Evolutionary conservation across 164 flowering plant species (phyloP).

Genomic region (Kingdonia uniflora): DNA sequence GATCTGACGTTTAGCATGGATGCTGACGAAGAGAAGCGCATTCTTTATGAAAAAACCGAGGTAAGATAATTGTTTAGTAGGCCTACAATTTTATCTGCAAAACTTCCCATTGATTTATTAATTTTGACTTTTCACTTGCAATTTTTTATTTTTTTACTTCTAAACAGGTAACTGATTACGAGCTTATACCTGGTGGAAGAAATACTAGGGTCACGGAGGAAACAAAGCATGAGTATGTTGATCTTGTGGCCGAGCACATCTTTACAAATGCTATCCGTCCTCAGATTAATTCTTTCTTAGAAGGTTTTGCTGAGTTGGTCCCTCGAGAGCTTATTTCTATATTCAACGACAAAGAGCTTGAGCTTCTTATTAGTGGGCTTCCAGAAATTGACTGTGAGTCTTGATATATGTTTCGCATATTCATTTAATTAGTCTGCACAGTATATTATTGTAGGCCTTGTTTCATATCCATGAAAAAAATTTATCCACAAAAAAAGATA

Average conservation of each 20-base stretch:
- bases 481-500: no score
- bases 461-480: background rate
- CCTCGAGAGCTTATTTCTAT: conserved; percentile 81
- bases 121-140: no score
- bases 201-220: conserved; percentile 90
- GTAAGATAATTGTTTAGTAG: conserved; percentile 21
- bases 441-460: no score
- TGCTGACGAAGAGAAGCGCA: conserved; percentile 95
- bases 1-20: conserved; percentile 96
- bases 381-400: conserved; percentile 95
- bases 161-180: conserved; percentile 76
- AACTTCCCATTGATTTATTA: background rate
- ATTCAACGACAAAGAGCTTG: conserved; percentile 94
- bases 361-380: conserved; percentile 90
- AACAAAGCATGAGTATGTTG: conserved; percentile 92
- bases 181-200: conserved; percentile 95
- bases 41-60: conserved; percentile 88
- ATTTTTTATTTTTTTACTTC: no score
- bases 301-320: conserved; percentile 81
- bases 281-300: conserved; percentile 78
- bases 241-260: conserved; percentile 85
- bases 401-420: no score
- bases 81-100: no score
- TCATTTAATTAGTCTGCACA: no score
- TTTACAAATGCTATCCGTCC: conserved; percentile 94